These are phyloP conservation scores for Pythium vanterpoolii DNA, from an alignment of 352 stramenopile genomes.

Conservation along the genomic window DNA sequence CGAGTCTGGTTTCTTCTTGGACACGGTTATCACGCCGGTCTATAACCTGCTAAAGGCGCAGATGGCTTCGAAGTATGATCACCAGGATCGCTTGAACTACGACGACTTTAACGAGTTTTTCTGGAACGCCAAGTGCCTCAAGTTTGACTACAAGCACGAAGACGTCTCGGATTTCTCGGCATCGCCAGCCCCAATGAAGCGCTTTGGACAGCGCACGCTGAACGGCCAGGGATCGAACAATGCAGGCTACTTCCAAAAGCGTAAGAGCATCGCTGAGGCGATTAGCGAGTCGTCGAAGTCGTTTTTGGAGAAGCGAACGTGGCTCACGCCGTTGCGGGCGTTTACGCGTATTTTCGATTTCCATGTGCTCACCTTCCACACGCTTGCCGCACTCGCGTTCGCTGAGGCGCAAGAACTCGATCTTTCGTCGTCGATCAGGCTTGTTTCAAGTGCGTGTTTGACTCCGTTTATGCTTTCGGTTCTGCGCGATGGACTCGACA, in stretches of 20 bases:
- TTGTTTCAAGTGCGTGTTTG: slow-evolving; percentile 92
- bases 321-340: slow-evolving; percentile 93
- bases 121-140: slow-evolving; percentile 95
- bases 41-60: slow-evolving; percentile 85
- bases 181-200: slow-evolving; percentile 59
- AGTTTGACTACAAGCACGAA: slow-evolving; percentile 92
- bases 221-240: slow-evolving; percentile 22
- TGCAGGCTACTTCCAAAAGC: slow-evolving; percentile 44
- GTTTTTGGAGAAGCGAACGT: slow-evolving; percentile 97
- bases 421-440: slow-evolving; percentile 70
- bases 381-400: slow-evolving; percentile 92
- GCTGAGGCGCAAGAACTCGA: slow-evolving; percentile 89
- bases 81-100: slow-evolving; percentile 96
- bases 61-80: slow-evolving; percentile 90
- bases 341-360: slow-evolving; percentile 97
- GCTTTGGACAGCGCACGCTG: slow-evolving; percentile 38
- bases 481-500: slow-evolving; percentile 91
- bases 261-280: slow-evolving; percentile 86
- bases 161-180: slow-evolving; percentile 66
- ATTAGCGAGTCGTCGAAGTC: slow-evolving; percentile 93
- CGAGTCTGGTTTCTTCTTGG: slow-evolving; percentile 96
- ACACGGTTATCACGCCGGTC: slow-evolving; percentile 96
- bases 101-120: slow-evolving; percentile 99
- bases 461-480: slow-evolving; percentile 89
- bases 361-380: slow-evolving; percentile 96